Percentiles rank a stretch among this genome's conserved stretches.
These are phyloP conservation scores for Chytriomyces hyalinus DNA, from an alignment of 192 early-diverging fungal genomes.

Conservation along the genomic window DNA sequence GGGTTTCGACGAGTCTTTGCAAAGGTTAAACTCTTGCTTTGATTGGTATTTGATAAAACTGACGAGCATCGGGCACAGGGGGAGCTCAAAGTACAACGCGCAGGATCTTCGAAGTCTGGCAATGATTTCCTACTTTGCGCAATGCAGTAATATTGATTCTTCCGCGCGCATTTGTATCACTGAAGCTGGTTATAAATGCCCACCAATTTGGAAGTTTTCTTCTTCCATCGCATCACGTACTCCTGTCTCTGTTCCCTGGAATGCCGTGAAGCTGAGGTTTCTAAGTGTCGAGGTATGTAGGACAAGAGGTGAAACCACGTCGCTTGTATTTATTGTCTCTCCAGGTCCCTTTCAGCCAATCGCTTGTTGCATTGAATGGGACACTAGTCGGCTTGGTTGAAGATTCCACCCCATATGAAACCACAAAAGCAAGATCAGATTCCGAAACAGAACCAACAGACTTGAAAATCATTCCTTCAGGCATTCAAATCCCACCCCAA, in stretches of 20 bases:
- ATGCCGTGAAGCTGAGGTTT: constrained; percentile 12
- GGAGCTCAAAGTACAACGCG: constrained; percentile 60
- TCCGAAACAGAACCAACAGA: neutral
- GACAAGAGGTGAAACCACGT: neutral
- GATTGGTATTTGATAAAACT: neutral
- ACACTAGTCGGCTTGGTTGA: constrained; percentile 78
- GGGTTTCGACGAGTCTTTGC: constrained; percentile 32
- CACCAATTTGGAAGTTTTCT: constrained; percentile 39
- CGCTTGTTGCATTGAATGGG: constrained; percentile 84
- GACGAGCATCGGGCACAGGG: constrained; percentile 1
- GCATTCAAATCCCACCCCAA: constrained; percentile 36
- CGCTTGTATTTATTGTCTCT: neutral
- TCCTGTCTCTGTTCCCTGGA: constrained; percentile 42
- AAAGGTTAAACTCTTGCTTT: neutral
- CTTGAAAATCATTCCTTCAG: constrained; percentile 42
- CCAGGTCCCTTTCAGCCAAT: constrained; percentile 77
- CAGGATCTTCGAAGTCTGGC: constrained; percentile 71
- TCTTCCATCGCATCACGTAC: constrained; percentile 24
- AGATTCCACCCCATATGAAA: constrained; percentile 23
- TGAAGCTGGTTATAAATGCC: too few relatives aligned
- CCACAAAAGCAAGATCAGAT: neutral
- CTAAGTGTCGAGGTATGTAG: constrained; percentile 26
- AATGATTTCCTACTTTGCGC: constrained; percentile 75
- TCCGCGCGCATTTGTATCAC: too few relatives aligned
- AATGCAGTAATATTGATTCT: neutral